These are phyloP conservation scores for Zasmidium angulare DNA, from an alignment of 2,329 filamentous ascomycete genomes.

Conservation along the genomic window DNA sequence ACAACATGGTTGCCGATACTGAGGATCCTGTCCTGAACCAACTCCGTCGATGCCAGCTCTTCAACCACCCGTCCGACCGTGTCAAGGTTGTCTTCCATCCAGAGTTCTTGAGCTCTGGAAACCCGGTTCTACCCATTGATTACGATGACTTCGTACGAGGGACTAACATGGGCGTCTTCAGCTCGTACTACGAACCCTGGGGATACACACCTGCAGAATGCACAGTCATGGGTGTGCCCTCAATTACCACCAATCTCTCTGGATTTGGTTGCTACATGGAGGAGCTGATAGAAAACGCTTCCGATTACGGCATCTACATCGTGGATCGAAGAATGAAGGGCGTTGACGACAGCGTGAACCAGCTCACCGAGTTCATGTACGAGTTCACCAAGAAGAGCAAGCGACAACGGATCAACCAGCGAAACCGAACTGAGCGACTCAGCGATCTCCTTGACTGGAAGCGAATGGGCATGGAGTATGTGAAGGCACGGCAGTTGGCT, in stretches of 20 bases:
- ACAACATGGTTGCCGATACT: constrained; percentile 95
- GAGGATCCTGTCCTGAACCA: constrained; percentile 96
- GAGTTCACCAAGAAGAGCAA: constrained; percentile 92
- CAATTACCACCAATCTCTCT: constrained; percentile 95
- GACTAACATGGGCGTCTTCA: constrained; percentile 91
- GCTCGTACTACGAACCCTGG: constrained; percentile 99
- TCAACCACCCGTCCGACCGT: constrained; percentile 91
- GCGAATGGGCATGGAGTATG: constrained; percentile 98
- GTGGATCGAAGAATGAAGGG: constrained; percentile 94
- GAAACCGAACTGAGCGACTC: constrained; percentile 91
- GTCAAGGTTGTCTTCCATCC: constrained; percentile 99
- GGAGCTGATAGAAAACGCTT: constrained; percentile 95
- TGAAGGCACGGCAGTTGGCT: constrained; percentile 92
- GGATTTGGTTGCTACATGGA: constrained; percentile 99
- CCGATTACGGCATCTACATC: constrained; percentile 98
- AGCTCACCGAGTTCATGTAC: constrained; percentile 88
- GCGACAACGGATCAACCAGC: constrained; percentile 96
- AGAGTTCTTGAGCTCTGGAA: constrained; percentile 93
- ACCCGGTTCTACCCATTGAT: constrained; percentile 91
- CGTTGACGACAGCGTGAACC: constrained; percentile 95
- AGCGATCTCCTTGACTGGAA: constrained; percentile 98
- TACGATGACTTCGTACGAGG: constrained; percentile 98
- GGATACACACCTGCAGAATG: constrained; percentile 98
- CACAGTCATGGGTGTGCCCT: constrained; percentile 97
- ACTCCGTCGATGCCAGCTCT: constrained; percentile 90